Percentiles rank a stretch among this genome's conserved stretches.
These are phyloP conservation scores for Smittium culicis DNA, from an alignment of 371 early-diverging fungal species.

Conservation along the genomic window DNA sequence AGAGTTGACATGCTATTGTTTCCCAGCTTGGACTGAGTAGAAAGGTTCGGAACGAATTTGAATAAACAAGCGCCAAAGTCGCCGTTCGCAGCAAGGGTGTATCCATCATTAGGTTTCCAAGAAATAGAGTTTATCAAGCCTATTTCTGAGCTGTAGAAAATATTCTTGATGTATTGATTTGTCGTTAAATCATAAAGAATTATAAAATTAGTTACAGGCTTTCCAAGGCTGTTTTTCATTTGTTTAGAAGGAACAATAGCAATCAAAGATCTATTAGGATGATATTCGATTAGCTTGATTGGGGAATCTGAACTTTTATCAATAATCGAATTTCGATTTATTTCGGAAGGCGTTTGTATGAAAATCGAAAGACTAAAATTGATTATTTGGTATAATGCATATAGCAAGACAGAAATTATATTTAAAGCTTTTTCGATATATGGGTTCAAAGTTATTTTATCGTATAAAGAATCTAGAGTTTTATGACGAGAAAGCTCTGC, in stretches of 20 bases:
- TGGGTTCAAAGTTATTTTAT: not conserved
- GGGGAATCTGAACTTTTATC: slow-evolving; percentile 20
- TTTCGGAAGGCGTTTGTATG: no score
- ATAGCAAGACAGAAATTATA: not conserved
- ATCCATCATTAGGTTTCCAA: slow-evolving; percentile 30
- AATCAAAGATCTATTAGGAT: slow-evolving; percentile 25
- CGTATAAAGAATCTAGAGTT: not conserved
- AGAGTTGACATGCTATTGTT: not conserved
- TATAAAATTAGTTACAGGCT: slow-evolving; percentile 16
- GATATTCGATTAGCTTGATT: slow-evolving; percentile 23
- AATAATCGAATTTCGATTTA: not conserved
- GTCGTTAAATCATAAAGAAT: slow-evolving; percentile 23
- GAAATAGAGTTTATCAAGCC: slow-evolving; percentile 22
- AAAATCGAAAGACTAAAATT: not conserved
- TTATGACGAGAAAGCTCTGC: no score
- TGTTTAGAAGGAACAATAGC: slow-evolving; percentile 24
- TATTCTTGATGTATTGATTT: slow-evolving; percentile 23
- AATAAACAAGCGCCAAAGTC: slow-evolving; percentile 24
- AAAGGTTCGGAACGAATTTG: slow-evolving; percentile 17
- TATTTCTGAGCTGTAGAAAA: slow-evolving; percentile 23
- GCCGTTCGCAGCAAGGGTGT: slow-evolving; percentile 26
- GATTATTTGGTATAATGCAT: not conserved
- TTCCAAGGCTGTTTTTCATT: slow-evolving; percentile 21
- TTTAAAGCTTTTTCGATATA: not conserved
- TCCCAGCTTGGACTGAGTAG: not conserved